phyloP scores from a whole-genome alignment of 2,329 filamentous ascomycete species.

The Aspergillus sp. region DNA sequence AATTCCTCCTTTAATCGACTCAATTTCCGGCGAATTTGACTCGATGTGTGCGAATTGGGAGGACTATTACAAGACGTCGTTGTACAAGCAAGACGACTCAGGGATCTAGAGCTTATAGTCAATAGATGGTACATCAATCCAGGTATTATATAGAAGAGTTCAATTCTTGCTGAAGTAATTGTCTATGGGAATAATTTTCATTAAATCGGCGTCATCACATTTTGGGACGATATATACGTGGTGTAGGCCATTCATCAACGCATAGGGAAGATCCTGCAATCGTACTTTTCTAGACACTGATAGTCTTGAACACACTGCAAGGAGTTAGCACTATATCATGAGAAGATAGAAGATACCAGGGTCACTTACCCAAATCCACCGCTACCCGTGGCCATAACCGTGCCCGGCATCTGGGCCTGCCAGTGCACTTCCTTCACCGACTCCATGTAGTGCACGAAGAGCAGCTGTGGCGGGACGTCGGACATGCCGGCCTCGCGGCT shows the following conservation, averaged over 20 bases:
- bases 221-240: neutral
- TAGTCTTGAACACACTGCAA: slow-evolving; percentile 73
- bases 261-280: no score
- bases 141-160: neutral
- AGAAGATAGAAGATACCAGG: neutral
- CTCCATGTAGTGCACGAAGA: slow-evolving; percentile 96
- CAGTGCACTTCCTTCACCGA: slow-evolving; percentile 95
- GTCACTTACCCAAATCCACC: slow-evolving; percentile 67
- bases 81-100: neutral
- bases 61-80: neutral
- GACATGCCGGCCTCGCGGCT: slow-evolving; percentile 82
- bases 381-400: slow-evolving; percentile 84
- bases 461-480: slow-evolving; percentile 87
- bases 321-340: slow-evolving; percentile 15
- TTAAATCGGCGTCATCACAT: neutral
- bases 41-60: neutral
- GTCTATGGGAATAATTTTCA: neutral
- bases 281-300: slow-evolving; percentile 62
- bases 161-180: neutral
- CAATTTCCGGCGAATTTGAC: neutral
- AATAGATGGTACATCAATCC: neutral
- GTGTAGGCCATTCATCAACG: neutral
- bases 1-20: neutral
- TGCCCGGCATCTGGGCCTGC: slow-evolving; percentile 93
- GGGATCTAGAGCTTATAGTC: neutral